Percentiles rank a stretch among this genome's conserved stretches.
Conservation (phyloP, 164 flowering plant species). For the Chimonanthus praecox region DNA sequence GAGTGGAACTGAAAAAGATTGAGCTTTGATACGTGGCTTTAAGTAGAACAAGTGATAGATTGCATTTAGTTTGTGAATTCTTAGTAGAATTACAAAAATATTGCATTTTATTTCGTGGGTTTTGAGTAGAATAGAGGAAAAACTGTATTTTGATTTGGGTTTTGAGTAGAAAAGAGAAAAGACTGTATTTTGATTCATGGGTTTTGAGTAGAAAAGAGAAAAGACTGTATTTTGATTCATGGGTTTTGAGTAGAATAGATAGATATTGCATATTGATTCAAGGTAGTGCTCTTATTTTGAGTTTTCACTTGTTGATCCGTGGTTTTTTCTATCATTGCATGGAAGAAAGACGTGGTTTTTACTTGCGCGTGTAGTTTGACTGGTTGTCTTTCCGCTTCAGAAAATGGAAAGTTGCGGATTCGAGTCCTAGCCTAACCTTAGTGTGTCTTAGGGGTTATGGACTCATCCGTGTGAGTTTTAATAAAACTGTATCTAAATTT, state of each 20-base stretch:
- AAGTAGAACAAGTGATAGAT: too few species aligned
- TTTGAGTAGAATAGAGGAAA: neutral
- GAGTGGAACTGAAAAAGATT: neutral
- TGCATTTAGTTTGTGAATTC: neutral
- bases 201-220: neutral
- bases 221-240: neutral
- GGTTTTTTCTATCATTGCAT: neutral
- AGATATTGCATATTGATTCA: neutral
- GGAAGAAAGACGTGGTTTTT: neutral
- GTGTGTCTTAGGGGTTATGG: too few species aligned
- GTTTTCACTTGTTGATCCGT: neutral
- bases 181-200: neutral
- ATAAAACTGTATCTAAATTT: too few species aligned
- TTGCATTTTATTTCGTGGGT: neutral
- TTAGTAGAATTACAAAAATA: neutral
- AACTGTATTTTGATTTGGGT: slow-evolving; percentile 1
- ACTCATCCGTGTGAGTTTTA: too few species aligned
- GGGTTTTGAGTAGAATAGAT: neutral
- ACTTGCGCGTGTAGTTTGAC: too few species aligned
- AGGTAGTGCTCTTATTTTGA: neutral
- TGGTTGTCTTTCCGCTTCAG: too few species aligned
- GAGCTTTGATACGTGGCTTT: neutral
- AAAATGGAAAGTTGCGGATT: too few species aligned
- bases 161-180: neutral
- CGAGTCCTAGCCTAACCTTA: too few species aligned